Base-by-base conservation (phyloP, 1,284 basidiomycete genomes). In the Malassezia cuniculi region DNA sequence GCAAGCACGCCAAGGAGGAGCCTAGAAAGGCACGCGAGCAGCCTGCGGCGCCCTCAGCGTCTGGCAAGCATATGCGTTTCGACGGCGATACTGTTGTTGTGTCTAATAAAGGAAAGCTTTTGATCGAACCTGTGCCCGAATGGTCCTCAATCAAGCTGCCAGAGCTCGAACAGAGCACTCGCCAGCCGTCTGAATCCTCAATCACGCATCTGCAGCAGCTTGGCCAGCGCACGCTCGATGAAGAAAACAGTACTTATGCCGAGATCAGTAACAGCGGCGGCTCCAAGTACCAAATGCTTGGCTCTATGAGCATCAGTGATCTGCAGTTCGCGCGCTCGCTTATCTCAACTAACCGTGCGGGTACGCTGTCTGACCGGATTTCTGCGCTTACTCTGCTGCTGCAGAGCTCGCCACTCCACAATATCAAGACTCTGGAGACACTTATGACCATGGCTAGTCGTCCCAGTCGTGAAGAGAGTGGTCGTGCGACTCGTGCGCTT, bases 371-470 rank as follows among this genome's bases (percentile, higher is more conserved):
- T 17, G 93, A 97, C 68, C 76, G 85, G 47, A 79, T 97, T 1
- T 86, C 85, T 42, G 93, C 93, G 0, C 73, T 97, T 36, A 86
- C 87, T 5, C 72, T 97, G 20, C 74, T 95, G 34, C 81, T 89
- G 12, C 85, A 93, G 65, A 82, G 81, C 44, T 85, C 82, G 36
- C 90, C 93, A 0, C 55, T 93, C 26, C 87, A 95, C 65, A 90
- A 90, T 52, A 76, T 61, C 32, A 46, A 60, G 24, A 64, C 70
- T 34, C 61, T 78, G 16, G 48, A 77, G 73, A 7, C 69, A 54
- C 28, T 94, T 47, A 47, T 67, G 78, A 77, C 53, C 69, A 82
- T 93, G 81, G 78, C 81, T 0, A 80, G 82, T 59, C 86, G 85
- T 65, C 87, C 85, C 38, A 83, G 82, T 0, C 74, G 90, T 21